These are phyloP conservation scores for Lizonia empirigonia DNA, from an alignment of 2,329 filamentous ascomycete species.

Conservation along the genomic window DNA sequence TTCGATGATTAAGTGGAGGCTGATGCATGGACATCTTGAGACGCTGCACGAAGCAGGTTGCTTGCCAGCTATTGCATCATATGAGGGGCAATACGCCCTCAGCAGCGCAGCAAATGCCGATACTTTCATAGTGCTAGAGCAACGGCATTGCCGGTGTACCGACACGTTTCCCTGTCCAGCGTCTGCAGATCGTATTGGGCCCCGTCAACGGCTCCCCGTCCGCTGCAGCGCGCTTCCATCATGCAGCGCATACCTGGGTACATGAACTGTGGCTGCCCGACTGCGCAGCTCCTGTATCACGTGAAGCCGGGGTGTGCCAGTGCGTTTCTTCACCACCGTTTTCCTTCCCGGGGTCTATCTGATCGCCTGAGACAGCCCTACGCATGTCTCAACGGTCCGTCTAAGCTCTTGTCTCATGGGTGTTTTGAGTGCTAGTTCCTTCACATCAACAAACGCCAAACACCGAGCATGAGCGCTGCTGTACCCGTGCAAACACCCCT, in stretches of 20 bases:
- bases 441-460: constrained; percentile 70
- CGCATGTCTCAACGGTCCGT: background rate
- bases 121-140: constrained; percentile 28
- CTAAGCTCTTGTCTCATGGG: background rate
- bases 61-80: constrained; percentile 31
- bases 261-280: constrained; percentile 19
- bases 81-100: constrained; percentile 19
- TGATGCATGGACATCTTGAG: constrained; percentile 7
- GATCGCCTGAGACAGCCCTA: constrained; percentile 12
- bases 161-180: constrained; percentile 17
- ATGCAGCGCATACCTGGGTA: constrained; percentile 21
- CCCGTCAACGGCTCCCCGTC: constrained; percentile 16
- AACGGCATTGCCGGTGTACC: constrained; percentile 20
- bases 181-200: constrained; percentile 21
- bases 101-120: constrained; percentile 19
- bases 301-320: constrained; percentile 23
- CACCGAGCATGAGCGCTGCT: constrained; percentile 69
- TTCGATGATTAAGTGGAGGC: constrained; percentile 1
- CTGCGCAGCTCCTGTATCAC: constrained; percentile 28
- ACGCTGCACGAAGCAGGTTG: constrained; percentile 16
- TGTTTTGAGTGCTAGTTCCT: constrained; percentile 11
- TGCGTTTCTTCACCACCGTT: constrained; percentile 11
- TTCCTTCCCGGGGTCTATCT: constrained; percentile 8
- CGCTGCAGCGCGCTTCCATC: constrained; percentile 15
- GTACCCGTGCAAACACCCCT: constrained; percentile 71